A percentile compares a stretch with the other conserved stretches of the same genome.
phyloP scores from a whole-genome alignment of 352 stramenopile genomes.

The Phytophthora tentaculata region DNA sequence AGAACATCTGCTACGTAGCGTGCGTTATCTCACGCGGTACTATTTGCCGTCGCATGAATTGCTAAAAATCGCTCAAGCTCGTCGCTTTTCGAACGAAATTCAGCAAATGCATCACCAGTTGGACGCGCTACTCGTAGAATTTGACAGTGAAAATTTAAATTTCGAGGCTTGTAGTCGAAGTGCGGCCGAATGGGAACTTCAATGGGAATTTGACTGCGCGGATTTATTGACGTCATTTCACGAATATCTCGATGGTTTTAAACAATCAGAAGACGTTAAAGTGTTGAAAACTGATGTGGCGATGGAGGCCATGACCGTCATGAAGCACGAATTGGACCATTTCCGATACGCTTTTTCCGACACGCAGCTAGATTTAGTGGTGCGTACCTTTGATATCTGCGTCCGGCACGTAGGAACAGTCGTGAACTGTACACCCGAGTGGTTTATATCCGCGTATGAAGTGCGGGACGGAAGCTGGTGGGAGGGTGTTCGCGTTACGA shows the following conservation, averaged over 20 bases:
- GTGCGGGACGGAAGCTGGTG: constrained; percentile 37
- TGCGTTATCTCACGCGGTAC: constrained; percentile 28
- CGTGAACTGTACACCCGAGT: constrained; percentile 22
- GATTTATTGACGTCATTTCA: constrained; percentile 31
- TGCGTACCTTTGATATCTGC: constrained; percentile 24
- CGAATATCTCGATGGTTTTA: constrained; percentile 17
- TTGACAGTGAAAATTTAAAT: constrained; percentile 19
- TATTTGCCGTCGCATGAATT: constrained; percentile 32
- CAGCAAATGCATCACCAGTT: constrained; percentile 34
- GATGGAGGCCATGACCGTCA: constrained; percentile 31
- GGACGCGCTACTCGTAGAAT: constrained; percentile 35
- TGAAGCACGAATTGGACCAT: constrained; percentile 39
- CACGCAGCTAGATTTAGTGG: constrained; percentile 15
- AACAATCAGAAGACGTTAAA: background rate
- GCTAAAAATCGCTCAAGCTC: constrained; percentile 29
- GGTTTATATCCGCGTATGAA: constrained; percentile 38
- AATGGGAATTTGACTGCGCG: constrained; percentile 33
- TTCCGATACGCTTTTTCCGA: constrained; percentile 33
- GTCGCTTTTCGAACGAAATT: constrained; percentile 41
- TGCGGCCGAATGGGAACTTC: constrained; percentile 25
- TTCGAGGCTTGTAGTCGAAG: constrained; percentile 1
- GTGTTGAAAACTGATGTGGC: constrained; percentile 6
- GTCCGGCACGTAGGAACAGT: background rate
- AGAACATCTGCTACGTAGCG: constrained; percentile 38
- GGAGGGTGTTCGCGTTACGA: constrained; percentile 36